Evolutionary conservation across 2,329 filamentous ascomycete genomes (phyloP).

Genomic region (Cryphonectria nitschkei): DNA sequence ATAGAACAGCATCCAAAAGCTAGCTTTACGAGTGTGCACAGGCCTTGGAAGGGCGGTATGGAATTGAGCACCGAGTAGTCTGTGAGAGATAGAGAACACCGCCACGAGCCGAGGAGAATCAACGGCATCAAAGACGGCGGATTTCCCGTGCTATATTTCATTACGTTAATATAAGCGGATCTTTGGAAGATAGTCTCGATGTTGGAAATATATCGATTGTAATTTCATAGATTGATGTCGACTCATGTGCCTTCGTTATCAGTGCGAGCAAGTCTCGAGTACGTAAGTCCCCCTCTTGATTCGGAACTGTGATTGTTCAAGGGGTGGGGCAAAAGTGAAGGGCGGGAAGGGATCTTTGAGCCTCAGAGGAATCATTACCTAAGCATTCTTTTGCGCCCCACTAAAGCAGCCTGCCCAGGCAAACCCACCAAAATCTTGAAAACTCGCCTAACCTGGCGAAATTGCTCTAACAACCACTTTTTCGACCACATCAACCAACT

Average conservation of each 20-base stretch:
- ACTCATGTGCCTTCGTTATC: neutral
- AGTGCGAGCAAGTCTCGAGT: neutral
- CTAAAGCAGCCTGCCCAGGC: conserved; percentile 31
- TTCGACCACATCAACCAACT: conserved; percentile 27
- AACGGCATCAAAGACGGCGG: neutral
- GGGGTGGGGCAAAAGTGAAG: neutral
- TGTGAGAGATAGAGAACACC: neutral
- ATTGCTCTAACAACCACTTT: conserved; percentile 23
- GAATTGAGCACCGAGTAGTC: neutral
- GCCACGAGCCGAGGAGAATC: neutral
- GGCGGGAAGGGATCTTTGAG: neutral
- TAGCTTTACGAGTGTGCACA: conserved; percentile 2
- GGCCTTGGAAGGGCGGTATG: neutral
- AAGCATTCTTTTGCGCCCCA: neutral
- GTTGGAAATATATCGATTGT: neutral
- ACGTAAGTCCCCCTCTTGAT: no score
- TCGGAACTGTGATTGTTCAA: neutral
- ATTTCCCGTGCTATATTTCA: neutral
- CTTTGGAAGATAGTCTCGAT: neutral
- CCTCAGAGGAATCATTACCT: neutral
- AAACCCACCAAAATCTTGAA: conserved; percentile 35
- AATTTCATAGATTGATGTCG: neutral
- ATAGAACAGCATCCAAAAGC: conserved; percentile 29
- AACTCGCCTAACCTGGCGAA: conserved; percentile 28
- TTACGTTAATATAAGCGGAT: neutral